These are phyloP conservation scores for Dentipellis sp. DNA, from an alignment of 768 basidiomycete species.

Conservation along the genomic window DNA sequence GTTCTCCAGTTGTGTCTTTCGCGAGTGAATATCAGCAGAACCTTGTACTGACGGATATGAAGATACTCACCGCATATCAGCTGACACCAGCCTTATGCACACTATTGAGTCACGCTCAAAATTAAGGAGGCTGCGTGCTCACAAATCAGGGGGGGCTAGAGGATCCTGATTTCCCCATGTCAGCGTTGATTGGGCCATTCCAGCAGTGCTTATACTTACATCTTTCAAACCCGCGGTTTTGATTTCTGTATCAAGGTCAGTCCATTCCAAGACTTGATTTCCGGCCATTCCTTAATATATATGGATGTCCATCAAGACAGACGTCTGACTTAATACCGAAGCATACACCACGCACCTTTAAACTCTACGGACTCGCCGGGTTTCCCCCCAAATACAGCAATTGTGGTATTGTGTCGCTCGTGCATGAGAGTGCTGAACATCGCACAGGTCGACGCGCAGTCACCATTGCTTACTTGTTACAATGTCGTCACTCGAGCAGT, in stretches of 20 bases:
- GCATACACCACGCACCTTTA: conserved; percentile 24
- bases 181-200: not conserved
- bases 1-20: not conserved
- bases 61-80: conserved; percentile 28
- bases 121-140: conserved; percentile 9
- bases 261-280: conserved; percentile 24
- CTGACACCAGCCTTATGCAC: conserved; percentile 21
- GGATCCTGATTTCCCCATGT: conserved; percentile 19
- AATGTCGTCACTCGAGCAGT: not conserved
- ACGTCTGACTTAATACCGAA: not conserved
- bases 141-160: conserved; percentile 30
- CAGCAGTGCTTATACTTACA: conserved; percentile 11
- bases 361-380: conserved; percentile 35
- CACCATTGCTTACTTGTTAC: conserved; percentile 8
- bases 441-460: conserved; percentile 47
- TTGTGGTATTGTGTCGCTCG: conserved; percentile 38
- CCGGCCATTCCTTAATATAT: conserved; percentile 37
- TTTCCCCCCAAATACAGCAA: conserved; percentile 44
- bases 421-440: conserved; percentile 48
- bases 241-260: conserved; percentile 21
- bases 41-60: not conserved
- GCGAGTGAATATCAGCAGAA: not conserved
- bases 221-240: conserved; percentile 24
- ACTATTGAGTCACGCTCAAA: not conserved
- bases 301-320: not conserved